Evolutionary conservation across 2,329 filamentous ascomycete genomes (phyloP).

Genomic region (Colletotrichum phormii): DNA sequence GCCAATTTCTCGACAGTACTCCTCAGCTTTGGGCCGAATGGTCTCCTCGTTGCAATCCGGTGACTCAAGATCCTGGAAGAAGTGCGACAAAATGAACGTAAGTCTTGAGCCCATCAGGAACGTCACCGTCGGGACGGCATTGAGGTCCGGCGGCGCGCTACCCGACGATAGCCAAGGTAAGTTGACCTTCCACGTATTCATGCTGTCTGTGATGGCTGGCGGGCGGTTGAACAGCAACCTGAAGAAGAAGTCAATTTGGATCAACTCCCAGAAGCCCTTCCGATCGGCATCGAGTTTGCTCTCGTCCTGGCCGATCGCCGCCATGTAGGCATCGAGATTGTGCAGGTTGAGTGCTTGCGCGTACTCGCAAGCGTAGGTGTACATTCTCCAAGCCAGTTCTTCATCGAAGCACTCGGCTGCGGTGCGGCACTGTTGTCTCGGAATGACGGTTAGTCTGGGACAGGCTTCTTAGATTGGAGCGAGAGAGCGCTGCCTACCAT

Average conservation of each 20-base stretch:
- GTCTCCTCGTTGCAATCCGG: slow-evolving; percentile 34
- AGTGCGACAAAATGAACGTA: slow-evolving; percentile 44
- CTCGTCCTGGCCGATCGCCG: slow-evolving; percentile 1
- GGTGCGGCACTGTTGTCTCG: slow-evolving; percentile 40
- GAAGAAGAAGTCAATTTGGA: slow-evolving; percentile 47
- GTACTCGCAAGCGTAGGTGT: slow-evolving; percentile 45
- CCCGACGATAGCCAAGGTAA: slow-evolving; percentile 44
- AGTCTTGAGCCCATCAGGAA: slow-evolving; percentile 45
- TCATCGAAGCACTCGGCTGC: slow-evolving; percentile 48
- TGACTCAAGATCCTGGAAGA: slow-evolving; percentile 39
- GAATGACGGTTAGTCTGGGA: rapidly evolving
- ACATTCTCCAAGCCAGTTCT: slow-evolving; percentile 46
- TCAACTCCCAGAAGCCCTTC: slow-evolving; percentile 47
- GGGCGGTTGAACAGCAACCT: slow-evolving; percentile 46
- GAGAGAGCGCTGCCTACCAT: slow-evolving; percentile 37
- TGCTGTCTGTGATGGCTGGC: slow-evolving; percentile 41
- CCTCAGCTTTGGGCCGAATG: slow-evolving; percentile 43
- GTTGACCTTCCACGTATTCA: slow-evolving; percentile 45
- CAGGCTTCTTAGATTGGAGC: neutral
- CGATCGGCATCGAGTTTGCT: slow-evolving; percentile 40
- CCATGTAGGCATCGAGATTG: slow-evolving; percentile 41
- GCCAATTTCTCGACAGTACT: slow-evolving; percentile 43
- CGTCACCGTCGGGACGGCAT: slow-evolving; percentile 41
- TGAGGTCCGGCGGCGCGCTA: slow-evolving; percentile 29
- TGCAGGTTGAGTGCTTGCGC: slow-evolving; percentile 46